These are phyloP conservation scores for Elaeagnus macrophylla DNA, from an alignment of 306 rosid species.

Conservation along the genomic window DNA sequence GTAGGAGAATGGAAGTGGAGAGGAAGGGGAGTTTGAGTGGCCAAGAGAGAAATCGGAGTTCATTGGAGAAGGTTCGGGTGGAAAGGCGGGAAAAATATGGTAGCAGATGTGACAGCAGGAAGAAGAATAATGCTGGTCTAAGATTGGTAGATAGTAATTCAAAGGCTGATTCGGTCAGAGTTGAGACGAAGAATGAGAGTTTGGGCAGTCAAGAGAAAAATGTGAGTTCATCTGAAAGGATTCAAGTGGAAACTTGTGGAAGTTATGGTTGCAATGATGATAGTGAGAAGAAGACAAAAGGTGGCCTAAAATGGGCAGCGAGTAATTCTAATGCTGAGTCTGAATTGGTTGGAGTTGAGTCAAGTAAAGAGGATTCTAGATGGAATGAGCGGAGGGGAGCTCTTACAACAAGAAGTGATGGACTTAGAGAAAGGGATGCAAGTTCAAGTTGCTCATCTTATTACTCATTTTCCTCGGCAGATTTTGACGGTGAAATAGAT, in stretches of 20 bases:
- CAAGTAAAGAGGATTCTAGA: constrained; percentile 27
- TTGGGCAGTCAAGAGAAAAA: not conserved
- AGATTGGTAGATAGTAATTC: not conserved
- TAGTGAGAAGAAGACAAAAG: constrained; percentile 19
- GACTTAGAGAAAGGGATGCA: constrained; percentile 35
- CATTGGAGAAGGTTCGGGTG: constrained; percentile 30
- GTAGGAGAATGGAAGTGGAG: constrained; percentile 33
- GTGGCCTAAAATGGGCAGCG: not conserved
- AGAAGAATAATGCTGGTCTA: constrained; percentile 13
- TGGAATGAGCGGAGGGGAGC: constrained; percentile 30
- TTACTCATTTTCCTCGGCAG: constrained; percentile 59
- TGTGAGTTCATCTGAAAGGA: no score
- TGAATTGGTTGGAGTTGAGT: constrained; percentile 7
- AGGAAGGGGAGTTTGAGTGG: constrained; percentile 23
- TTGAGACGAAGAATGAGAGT: constrained; percentile 19
- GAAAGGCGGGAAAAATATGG: constrained; percentile 27
- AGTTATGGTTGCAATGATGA: constrained; percentile 3
- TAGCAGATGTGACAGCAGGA: constrained; percentile 11
- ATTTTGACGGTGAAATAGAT: constrained; percentile 52
- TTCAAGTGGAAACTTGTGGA: no score
- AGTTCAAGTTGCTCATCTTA: constrained; percentile 79
- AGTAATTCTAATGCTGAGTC: constrained; percentile 4
- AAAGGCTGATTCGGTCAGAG: constrained; percentile 12
- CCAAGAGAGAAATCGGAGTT: constrained; percentile 34
- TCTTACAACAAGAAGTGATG: constrained; percentile 14